Conservation (phyloP, 2,329 filamentous ascomycete genomes). For the Ambrosiella xylebori region DNA sequence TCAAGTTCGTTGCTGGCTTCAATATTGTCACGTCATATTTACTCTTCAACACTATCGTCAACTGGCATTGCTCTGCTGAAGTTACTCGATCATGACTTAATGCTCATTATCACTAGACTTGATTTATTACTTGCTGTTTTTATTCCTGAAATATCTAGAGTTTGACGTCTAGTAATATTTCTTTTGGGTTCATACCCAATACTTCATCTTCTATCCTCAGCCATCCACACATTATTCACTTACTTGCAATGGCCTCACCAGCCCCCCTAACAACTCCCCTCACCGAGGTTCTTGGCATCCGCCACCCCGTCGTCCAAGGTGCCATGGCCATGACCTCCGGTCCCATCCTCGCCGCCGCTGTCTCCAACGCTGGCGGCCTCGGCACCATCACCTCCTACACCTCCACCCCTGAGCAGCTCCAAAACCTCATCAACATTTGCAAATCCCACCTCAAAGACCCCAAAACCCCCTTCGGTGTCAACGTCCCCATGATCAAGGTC, state of each 20-base stretch:
- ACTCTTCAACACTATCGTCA: background rate
- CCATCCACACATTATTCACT: background rate
- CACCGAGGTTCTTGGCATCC: conserved; percentile 61
- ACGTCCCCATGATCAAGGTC: conserved; percentile 79
- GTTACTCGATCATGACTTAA: background rate
- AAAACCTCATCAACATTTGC: conserved; percentile 68
- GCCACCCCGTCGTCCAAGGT: conserved; percentile 78
- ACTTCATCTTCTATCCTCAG: too few species aligned
- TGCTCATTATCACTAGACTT: too few species aligned
- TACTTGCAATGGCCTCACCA: background rate
- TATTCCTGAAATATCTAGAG: too few species aligned
- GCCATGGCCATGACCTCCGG: conserved; percentile 83
- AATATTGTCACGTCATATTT: background rate
- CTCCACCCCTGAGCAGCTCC: conserved; percentile 59
- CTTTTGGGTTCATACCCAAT: too few species aligned
- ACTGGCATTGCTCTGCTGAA: background rate
- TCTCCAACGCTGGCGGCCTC: conserved; percentile 76
- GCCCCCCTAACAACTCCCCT: conserved; percentile 58
- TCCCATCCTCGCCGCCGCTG: conserved; percentile 62
- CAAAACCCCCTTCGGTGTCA: conserved; percentile 70
- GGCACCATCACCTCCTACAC: conserved; percentile 56
- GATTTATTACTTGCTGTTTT: too few species aligned
- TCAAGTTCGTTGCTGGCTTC: background rate
- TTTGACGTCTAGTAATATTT: too few species aligned
- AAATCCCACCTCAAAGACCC: conserved; percentile 54